Percentiles rank a stretch among this genome's conserved stretches.
Conservation (phyloP, 345 rosid species). For the Euphorbia lathyris region DNA sequence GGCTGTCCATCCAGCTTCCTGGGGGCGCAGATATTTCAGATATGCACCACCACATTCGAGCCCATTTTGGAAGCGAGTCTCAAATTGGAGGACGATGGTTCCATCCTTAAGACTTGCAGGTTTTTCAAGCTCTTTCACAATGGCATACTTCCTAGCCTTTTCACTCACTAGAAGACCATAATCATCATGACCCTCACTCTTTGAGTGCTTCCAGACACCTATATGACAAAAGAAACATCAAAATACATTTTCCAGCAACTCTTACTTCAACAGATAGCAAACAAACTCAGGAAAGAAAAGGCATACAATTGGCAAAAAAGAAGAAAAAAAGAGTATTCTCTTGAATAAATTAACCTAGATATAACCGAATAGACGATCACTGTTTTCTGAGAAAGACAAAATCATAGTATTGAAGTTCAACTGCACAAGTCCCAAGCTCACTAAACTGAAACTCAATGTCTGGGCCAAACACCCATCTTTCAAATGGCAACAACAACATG, state of each 20-base stretch:
- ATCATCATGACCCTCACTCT: constrained; percentile 87
- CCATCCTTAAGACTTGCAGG: constrained; percentile 61
- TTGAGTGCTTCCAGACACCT: constrained; percentile 80
- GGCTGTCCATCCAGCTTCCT: constrained; percentile 68
- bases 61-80: constrained; percentile 72
- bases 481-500: not conserved
- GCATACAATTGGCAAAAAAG: not conserved
- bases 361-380: not conserved
- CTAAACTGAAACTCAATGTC: not conserved
- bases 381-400: not conserved
- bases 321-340: no score
- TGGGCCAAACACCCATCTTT: not conserved
- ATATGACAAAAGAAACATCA: constrained; percentile 15
- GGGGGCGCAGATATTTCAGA: constrained; percentile 72
- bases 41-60: constrained; percentile 94
- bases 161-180: constrained; percentile 84
- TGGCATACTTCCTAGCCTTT: constrained; percentile 71
- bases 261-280: not conserved
- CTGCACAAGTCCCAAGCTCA: not conserved
- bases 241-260: not conserved
- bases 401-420: not conserved
- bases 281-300: not conserved
- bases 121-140: constrained; percentile 65
- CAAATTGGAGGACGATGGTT: constrained; percentile 67
- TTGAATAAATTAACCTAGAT: not conserved